Percentiles rank a stretch among this genome's conserved stretches.
Evolutionary conservation across 2,329 filamentous ascomycete species (phyloP).

Genomic region (Aspergillus udagawae): DNA sequence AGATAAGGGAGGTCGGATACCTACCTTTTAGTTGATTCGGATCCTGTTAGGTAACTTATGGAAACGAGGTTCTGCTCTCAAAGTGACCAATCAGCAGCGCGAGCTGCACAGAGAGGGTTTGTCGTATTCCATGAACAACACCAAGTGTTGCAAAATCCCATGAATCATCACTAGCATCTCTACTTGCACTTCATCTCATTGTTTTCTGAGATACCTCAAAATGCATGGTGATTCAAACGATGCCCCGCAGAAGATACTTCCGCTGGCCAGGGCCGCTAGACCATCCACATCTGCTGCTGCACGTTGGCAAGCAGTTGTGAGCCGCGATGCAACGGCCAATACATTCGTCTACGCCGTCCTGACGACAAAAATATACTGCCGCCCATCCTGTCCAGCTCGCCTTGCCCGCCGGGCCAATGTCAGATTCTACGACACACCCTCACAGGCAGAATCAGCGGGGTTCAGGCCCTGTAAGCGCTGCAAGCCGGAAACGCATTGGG

Average conservation of each 20-base stretch:
- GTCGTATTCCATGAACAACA: background rate
- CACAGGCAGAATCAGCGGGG: constrained; percentile 47
- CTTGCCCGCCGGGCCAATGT: constrained; percentile 57
- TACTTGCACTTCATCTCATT: background rate
- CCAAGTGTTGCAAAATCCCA: background rate
- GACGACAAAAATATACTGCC: constrained; percentile 55
- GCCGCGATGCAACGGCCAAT: constrained; percentile 42
- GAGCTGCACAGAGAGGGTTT: background rate
- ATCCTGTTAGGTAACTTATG: background rate
- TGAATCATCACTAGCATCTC: background rate
- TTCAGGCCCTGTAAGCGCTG: constrained; percentile 57
- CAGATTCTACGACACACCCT: constrained; percentile 47
- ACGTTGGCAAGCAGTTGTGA: constrained; percentile 44
- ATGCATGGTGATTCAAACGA: background rate
- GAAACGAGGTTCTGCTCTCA: constrained; percentile 20
- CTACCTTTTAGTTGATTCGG: too few relatives aligned
- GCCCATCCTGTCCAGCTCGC: constrained; percentile 54
- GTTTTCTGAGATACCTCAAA: constrained; percentile 3
- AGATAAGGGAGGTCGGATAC: background rate
- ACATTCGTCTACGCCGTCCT: constrained; percentile 55
- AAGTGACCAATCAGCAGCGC: constrained; percentile 32
- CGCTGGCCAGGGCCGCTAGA: constrained; percentile 12
- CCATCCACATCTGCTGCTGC: constrained; percentile 24
- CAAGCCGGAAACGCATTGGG: constrained; percentile 39
- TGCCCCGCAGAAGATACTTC: constrained; percentile 20